Evolutionary conservation across 768 basidiomycete genomes (phyloP), one percentile per base, ranked within the genome.

Genomic region (Harrya chromipes): DNA sequence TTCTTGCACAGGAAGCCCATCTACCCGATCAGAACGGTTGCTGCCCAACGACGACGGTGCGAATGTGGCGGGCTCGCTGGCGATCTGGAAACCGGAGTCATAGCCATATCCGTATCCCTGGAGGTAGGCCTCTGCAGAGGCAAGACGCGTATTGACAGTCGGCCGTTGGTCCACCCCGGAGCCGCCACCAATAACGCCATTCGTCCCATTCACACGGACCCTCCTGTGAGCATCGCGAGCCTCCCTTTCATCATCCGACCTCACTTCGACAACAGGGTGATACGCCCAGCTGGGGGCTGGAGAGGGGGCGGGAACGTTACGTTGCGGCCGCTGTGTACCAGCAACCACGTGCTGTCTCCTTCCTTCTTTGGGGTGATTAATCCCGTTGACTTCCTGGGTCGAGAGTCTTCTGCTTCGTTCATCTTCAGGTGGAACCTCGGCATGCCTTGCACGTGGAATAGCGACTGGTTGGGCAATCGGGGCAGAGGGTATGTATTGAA

Each of bases 101-200:
- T 71, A 72, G n/a, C 72, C 72, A 10, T 53, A 56, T 16, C 65
- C 68, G 31, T 66, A 73, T 14, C 72, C 72, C 26, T 59, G 59
- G 20, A 67, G 23, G 45, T 73, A 73, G 4, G 72, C 72, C 12
- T 61, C 60, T 1, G 72, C 67, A 11, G 71, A 73, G 2, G 70
- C 68, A 47, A 57, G 62, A 45, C 54, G 67, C 39, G 55, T 23
- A 2, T 26, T 55, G 40, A 54, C 45, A 14, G 16, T 49, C 2
- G 19, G 46, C 21, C 46, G 56, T 16, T 40, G 26, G 19, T 48
- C 43, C 36, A 19, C 40, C 8, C 45, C 47, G n/a, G 50, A 34
- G 17, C 40, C 37, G 5, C 41, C 19, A 9, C 17, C 11, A 38
- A 37, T 16, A 24, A 43, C 48, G 23, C 52, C 29, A 26, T 53